phyloP scores from a whole-genome alignment of 225 moss, liverwort and hornwort species.

The Bryoerythrophyllum caledonicum region DNA sequence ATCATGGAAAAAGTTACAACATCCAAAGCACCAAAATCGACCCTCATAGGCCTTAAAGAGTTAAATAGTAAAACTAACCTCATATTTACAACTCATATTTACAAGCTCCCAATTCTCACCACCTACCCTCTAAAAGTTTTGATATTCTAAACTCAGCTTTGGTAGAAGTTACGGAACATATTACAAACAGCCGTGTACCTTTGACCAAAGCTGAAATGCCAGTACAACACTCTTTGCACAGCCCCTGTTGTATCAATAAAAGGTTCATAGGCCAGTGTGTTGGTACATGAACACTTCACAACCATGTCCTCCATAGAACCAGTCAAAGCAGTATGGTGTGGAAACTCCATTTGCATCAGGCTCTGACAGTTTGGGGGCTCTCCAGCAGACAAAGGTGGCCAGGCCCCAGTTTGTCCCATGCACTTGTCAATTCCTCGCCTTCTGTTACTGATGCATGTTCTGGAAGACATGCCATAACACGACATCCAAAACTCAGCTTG shows the following conservation, averaged over 20 bases:
- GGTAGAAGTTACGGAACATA: background rate
- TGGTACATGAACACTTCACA: background rate
- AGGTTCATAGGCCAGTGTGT: background rate
- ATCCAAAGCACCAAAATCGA: no score
- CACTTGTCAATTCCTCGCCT: background rate
- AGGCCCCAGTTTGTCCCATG: background rate
- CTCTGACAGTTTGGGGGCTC: no score
- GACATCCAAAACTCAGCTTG: background rate
- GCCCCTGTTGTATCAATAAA: no score
- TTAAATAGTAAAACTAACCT: no score
- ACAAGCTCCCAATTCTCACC: no score
- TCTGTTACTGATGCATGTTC: background rate
- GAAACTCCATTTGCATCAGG: no score
- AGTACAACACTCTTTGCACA: background rate
- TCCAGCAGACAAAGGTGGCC: no score
- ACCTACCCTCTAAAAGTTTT: background rate
- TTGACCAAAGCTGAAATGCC: no score
- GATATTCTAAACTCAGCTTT: background rate
- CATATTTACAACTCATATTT: no score
- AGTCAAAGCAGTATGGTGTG: background rate
- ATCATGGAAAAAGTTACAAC: no score
- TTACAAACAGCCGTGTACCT: background rate
- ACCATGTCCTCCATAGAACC: background rate
- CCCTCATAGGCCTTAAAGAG: no score
- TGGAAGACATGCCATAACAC: background rate